A percentile compares a stretch with the other conserved stretches of the same genome.
Conservation (phyloP, 2,329 filamentous ascomycete genomes). For the Diaporthe caulivora region DNA sequence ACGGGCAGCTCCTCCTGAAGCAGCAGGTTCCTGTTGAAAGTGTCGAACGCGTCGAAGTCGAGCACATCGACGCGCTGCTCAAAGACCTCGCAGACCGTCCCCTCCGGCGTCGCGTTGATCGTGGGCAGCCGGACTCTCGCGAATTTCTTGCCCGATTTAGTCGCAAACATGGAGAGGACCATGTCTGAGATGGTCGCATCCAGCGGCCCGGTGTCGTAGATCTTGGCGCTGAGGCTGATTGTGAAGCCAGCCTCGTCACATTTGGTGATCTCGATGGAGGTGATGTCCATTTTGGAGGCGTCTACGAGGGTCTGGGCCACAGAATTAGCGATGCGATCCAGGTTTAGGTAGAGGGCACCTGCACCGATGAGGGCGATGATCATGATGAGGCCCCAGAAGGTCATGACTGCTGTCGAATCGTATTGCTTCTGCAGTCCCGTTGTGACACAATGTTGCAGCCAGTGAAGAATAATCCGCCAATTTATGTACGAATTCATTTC, state of each 20-base stretch:
- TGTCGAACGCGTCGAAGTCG: constrained; percentile 16
- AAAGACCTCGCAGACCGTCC: constrained; percentile 20
- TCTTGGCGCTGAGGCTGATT: constrained; percentile 24
- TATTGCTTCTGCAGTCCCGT: not conserved
- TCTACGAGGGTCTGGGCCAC: constrained; percentile 22
- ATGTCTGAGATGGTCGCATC: constrained; percentile 27
- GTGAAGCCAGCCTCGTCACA: constrained; percentile 25
- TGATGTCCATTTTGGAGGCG: constrained; percentile 32
- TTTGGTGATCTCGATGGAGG: constrained; percentile 16
- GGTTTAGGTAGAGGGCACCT: not conserved
- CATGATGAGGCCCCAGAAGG: constrained; percentile 4
- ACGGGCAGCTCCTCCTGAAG: constrained; percentile 29
- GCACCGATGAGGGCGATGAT: constrained; percentile 13
- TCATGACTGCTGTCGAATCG: not conserved
- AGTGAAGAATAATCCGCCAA: not conserved
- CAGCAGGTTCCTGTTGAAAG: constrained; percentile 33
- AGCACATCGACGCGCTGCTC: constrained; percentile 30
- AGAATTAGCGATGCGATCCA: constrained; percentile 19
- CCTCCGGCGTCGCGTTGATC: constrained; percentile 22
- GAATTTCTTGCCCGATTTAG: constrained; percentile 20
- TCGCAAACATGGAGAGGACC: constrained; percentile 26
- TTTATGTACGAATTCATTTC: not conserved
- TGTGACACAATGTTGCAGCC: not conserved
- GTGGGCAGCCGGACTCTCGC: constrained; percentile 6
- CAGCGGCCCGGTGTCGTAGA: constrained; percentile 31